Evolutionary conservation across 1,139 yeast genomes (phyloP).

Genomic region (Blastobotrys buckinghamii): DNA sequence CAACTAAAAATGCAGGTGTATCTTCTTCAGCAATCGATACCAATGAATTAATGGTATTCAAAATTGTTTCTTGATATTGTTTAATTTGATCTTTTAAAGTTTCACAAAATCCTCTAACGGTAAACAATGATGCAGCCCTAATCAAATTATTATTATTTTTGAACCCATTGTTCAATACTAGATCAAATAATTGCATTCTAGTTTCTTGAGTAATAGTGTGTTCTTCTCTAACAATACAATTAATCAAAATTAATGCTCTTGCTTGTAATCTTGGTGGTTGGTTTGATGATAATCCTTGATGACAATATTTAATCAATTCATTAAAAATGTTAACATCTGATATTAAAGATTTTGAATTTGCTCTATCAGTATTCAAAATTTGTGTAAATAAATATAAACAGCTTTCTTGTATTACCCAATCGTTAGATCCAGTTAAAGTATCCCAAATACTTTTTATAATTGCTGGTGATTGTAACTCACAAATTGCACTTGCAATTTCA

Average conservation of each 20-base stretch:
- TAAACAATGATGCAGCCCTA: conserved; percentile 11
- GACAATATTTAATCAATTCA: not conserved
- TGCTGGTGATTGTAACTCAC: conserved; percentile 7
- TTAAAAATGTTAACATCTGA: not conserved
- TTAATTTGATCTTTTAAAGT: conserved; percentile 4
- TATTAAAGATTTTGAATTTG: not conserved
- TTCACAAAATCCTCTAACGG: conserved; percentile 9
- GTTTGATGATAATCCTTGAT: not conserved
- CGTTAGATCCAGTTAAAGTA: not conserved
- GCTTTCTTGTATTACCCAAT: conserved; percentile 15
- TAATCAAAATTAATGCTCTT: conserved; percentile 20
- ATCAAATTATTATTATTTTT: conserved; percentile 7
- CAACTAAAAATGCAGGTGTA: conserved; percentile 70
- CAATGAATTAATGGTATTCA: conserved; percentile 41
- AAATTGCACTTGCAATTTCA: conserved; percentile 15
- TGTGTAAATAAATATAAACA: conserved; percentile 15
- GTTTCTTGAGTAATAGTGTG: not conserved
- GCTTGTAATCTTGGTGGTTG: conserved; percentile 20
- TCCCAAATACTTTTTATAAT: conserved; percentile 7
- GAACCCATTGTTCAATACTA: conserved; percentile 2
- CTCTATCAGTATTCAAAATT: conserved; percentile 6
- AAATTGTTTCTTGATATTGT: conserved; percentile 24
- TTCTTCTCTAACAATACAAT: conserved; percentile 10
- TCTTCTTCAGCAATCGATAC: conserved; percentile 71
- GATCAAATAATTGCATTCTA: conserved; percentile 2